Evolutionary conservation across 805 yeast genomes (phyloP).

Genomic region (Candida pseudoglaebosa): DNA sequence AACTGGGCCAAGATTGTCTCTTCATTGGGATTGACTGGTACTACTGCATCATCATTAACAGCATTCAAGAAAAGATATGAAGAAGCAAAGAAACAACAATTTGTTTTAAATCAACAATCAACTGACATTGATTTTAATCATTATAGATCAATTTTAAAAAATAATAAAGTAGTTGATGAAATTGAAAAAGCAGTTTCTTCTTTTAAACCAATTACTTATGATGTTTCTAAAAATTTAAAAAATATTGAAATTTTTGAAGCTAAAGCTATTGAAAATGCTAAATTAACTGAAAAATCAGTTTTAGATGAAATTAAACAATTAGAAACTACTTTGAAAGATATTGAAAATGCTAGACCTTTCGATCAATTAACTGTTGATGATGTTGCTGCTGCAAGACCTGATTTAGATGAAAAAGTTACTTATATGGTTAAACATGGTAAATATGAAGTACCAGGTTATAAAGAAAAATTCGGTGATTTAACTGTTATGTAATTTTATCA

Average conservation of each 20-base stretch:
- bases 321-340: constrained; percentile 85
- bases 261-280: constrained; percentile 93
- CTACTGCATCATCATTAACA: constrained; percentile 82
- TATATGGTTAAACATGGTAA: constrained; percentile 95
- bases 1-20: constrained; percentile 93
- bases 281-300: constrained; percentile 87
- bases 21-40: constrained; percentile 87
- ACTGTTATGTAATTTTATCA: constrained; percentile 69
- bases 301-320: constrained; percentile 80
- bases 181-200: constrained; percentile 70
- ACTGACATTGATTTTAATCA: constrained; percentile 74
- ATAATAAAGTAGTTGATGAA: constrained; percentile 72
- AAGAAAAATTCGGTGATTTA: constrained; percentile 96
- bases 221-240: constrained; percentile 84
- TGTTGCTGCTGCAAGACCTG: constrained; percentile 93
- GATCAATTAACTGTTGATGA: constrained; percentile 96
- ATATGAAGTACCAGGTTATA: constrained; percentile 98
- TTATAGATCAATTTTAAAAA: constrained; percentile 79
- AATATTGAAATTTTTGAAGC: constrained; percentile 91
- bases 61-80: constrained; percentile 98
- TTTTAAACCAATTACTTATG: constrained; percentile 82
- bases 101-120: constrained; percentile 67
- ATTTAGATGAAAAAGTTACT: constrained; percentile 90
- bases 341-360: constrained; percentile 95
- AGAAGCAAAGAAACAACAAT: constrained; percentile 84